phyloP scores from a whole-genome alignment of 768 basidiomycete genomes.

The Lactifluus pinguis region DNA sequence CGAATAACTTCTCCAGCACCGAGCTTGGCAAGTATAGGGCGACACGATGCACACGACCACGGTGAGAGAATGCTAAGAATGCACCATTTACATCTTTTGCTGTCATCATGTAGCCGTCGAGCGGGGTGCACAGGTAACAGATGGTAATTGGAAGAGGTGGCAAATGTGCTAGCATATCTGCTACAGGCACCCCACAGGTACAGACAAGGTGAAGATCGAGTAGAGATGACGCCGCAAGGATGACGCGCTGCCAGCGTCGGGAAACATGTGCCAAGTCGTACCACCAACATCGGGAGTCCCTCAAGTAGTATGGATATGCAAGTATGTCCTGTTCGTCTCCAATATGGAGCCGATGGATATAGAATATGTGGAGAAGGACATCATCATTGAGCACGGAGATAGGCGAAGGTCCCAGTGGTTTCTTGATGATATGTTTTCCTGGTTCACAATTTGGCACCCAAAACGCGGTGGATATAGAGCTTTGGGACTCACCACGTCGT shows the following conservation, averaged over 20 bases:
- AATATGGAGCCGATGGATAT: not conserved
- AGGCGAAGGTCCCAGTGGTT: not conserved
- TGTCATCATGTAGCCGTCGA: not conserved
- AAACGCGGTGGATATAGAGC: not conserved
- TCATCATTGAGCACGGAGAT: not conserved
- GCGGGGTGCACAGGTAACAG: not conserved
- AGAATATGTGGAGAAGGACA: not conserved
- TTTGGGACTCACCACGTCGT: not conserved
- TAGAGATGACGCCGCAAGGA: not conserved
- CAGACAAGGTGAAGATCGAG: not conserved
- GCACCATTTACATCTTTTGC: not conserved
- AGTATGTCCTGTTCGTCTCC: not conserved
- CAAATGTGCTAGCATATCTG: not conserved
- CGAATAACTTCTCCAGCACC: not conserved
- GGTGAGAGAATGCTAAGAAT: not conserved
- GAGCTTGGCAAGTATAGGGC: not conserved
- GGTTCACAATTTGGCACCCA: not conserved
- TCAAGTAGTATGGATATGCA: too few species aligned
- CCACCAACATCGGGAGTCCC: too few species aligned
- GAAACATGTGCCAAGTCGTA: not conserved
- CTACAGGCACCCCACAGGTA: not conserved
- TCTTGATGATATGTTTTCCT: not conserved
- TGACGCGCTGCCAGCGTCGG: not conserved
- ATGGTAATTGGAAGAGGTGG: not conserved
- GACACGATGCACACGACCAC: not conserved